Conservation (phyloP, 2,329 filamentous ascomycete genomes). For the Ceratocystis colombiana region DNA sequence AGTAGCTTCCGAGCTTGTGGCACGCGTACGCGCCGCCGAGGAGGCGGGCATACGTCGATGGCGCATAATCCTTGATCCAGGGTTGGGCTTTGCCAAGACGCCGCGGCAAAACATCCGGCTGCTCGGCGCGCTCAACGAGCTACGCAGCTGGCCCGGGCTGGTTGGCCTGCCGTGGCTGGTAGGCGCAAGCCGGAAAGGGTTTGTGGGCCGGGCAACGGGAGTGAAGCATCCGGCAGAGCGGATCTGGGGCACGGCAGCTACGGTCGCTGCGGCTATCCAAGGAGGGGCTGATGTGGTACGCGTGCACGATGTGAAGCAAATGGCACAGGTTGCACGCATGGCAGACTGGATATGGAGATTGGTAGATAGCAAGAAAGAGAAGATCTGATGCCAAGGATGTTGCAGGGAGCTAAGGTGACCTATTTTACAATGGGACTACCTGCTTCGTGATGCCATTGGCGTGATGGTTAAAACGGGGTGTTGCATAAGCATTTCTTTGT, state of each 20-base stretch:
- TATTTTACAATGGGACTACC: no score
- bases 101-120: conserved; percentile 71
- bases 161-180: conserved; percentile 75
- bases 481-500: background rate
- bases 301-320: conserved; percentile 83
- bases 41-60: conserved; percentile 75
- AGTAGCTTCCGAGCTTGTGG: conserved; percentile 57
- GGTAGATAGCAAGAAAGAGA: conserved; percentile 29
- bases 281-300: conserved; percentile 85
- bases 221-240: conserved; percentile 60
- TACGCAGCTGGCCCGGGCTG: conserved; percentile 56
- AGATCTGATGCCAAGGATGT: conserved; percentile 1
- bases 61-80: conserved; percentile 91
- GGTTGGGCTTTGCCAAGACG: conserved; percentile 87
- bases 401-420: background rate
- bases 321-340: conserved; percentile 75
- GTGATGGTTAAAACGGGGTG: no score
- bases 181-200: conserved; percentile 79
- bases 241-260: conserved; percentile 76
- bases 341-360: conserved; percentile 79
- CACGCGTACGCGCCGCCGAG: conserved; percentile 63
- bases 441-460: no score
- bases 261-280: conserved; percentile 72
- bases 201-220: conserved; percentile 74
- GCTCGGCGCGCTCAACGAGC: conserved; percentile 53